Conservation (phyloP, 331 rosid species). For the Malus hybrid region DNA sequence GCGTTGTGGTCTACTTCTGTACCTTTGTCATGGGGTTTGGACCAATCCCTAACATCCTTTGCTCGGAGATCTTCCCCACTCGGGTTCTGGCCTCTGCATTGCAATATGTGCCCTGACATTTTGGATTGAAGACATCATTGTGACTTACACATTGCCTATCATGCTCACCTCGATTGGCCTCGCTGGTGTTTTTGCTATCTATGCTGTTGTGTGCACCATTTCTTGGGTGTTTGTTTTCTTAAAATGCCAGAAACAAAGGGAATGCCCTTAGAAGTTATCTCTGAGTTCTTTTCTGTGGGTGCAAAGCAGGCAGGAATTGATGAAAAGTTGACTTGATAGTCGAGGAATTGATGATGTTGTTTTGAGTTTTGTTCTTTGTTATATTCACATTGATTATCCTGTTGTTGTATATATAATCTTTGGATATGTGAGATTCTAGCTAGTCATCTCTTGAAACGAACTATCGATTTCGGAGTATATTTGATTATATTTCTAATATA, state of each 20-base stretch:
- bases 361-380: neutral
- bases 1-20: slow-evolving; percentile 21
- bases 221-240: slow-evolving; percentile 22
- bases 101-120: slow-evolving; percentile 19
- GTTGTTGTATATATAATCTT: neutral
- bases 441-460: neutral
- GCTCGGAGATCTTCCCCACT: slow-evolving; percentile 23
- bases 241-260: slow-evolving; percentile 23
- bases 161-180: slow-evolving; percentile 21
- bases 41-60: slow-evolving; percentile 25
- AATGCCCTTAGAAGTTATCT: slow-evolving; percentile 24
- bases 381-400: neutral
- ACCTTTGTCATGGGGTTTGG: slow-evolving; percentile 20
- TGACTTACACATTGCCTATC: slow-evolving; percentile 22
- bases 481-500: too few species aligned
- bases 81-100: slow-evolving; percentile 21
- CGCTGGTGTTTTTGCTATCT: slow-evolving; percentile 17
- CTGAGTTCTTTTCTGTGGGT: slow-evolving; percentile 21
- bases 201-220: slow-evolving; percentile 15
- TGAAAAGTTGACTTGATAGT: neutral
- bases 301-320: slow-evolving; percentile 8
- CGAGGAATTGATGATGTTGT: neutral
- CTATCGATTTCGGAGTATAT: too few species aligned
- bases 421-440: neutral
- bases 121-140: slow-evolving; percentile 24